phyloP scores from a whole-genome alignment of 2,329 filamentous ascomycete species.

The Aspergillus persii region DNA sequence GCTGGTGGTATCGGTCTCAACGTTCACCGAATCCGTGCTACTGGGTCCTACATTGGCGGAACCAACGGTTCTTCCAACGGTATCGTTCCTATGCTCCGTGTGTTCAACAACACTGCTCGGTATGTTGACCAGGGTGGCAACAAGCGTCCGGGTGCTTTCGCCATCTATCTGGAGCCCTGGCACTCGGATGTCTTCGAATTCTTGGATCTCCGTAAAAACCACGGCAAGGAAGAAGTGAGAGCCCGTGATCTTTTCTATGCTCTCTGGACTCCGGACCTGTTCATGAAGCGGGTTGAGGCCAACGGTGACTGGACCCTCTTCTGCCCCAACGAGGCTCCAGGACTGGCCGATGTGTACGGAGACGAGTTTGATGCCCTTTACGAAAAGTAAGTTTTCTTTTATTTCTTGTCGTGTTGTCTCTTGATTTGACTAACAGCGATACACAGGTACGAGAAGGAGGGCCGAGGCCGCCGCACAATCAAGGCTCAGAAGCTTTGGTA shows the following conservation, averaged over 20 bases:
- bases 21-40: constrained; percentile 93
- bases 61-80: constrained; percentile 98
- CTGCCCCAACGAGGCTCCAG: constrained; percentile 95
- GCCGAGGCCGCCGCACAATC: constrained; percentile 82
- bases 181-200: constrained; percentile 97
- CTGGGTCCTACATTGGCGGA: constrained; percentile 95
- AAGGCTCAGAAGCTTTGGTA: constrained; percentile 99
- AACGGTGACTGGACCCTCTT: constrained; percentile 97
- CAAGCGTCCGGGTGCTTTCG: constrained; percentile 97
- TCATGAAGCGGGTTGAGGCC: constrained; percentile 99
- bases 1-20: constrained; percentile 97
- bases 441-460: constrained; percentile 76
- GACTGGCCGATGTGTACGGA: constrained; percentile 92
- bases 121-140: constrained; percentile 99
- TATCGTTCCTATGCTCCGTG: constrained; percentile 94
- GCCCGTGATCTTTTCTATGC: constrained; percentile 97
- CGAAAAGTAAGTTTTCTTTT: constrained; percentile 51
- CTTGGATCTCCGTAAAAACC: constrained; percentile 97
- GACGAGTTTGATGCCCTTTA: constrained; percentile 97
- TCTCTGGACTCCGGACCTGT: constrained; percentile 96
- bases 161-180: constrained; percentile 99
- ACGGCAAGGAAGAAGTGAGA: constrained; percentile 96
- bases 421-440: neutral
- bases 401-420: constrained; percentile 6
- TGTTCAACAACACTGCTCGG: constrained; percentile 98